Evolutionary conservation across 2,329 filamentous ascomycete species (phyloP), one percentile per base, ranked within the genome.

Genomic region (Thelonectria olida): DNA sequence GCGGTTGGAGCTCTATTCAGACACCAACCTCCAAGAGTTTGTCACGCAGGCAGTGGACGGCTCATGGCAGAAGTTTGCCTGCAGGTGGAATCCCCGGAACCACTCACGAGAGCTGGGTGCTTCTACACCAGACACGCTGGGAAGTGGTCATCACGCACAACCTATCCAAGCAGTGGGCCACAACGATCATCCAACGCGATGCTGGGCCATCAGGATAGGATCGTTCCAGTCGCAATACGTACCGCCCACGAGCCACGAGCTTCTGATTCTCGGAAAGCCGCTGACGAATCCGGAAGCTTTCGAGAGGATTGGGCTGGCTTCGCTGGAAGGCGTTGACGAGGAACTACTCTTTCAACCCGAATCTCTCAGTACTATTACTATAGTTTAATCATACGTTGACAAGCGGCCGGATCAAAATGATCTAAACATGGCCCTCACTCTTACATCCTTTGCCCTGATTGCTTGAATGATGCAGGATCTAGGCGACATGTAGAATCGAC

Each of bases 201-300:
- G 66, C 17, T 68, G 66, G 66, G 54, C 58, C 7, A 25, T 68
- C 47, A 62, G 54, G 44, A 44, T 68, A 5, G 66, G 66, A 4
- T 38, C 52, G 15, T 68, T 64, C 47, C 62, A 7, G 20, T 39
- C 42, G 13, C n/a, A 15, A 12, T 3, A 31, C 13, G 22, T 3
- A 49, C 4, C 56, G 19, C 39, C 39, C 8, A 13, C 23, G 12
- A 48, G 59, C 10, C 51, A 66, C 13, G 55, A 68, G 38, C 39
- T 63, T 20, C 34, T 68, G 52, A 58, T 68, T 5, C 22, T 68
- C 12, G 66, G 66, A 2, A 62, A 39, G 28, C 64, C 63, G 13
- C 39, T 27, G 1, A 57, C 53, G 7, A 53, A 58, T 8, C 36
- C 52, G 5, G 55, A 39, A 8, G 31, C 17, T 12, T 68, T 57